Conservation (phyloP, 257 asterid species). For the Jasminum sambac region DNA sequence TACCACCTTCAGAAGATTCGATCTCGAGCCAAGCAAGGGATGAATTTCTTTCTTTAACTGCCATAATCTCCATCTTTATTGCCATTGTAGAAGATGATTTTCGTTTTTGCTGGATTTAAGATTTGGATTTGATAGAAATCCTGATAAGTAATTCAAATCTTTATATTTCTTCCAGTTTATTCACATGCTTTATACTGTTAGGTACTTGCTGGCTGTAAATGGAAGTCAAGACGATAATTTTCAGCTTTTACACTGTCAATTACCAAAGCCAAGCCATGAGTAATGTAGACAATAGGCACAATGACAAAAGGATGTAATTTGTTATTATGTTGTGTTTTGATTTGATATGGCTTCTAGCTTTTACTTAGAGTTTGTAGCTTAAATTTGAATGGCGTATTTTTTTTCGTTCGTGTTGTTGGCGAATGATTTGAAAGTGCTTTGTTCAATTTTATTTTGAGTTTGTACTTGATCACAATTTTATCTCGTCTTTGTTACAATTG, state of each 20-base stretch:
- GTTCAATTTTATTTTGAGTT: too few relatives aligned
- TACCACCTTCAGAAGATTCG: too few relatives aligned
- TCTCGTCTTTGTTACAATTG: too few relatives aligned
- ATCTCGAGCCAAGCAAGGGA: slow-evolving; percentile 21
- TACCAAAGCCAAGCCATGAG: slow-evolving; percentile 17
- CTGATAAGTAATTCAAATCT: slow-evolving; percentile 4
- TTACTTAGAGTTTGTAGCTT: too few relatives aligned
- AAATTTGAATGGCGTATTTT: too few relatives aligned
- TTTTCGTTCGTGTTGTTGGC: too few relatives aligned
- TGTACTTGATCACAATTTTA: too few relatives aligned
- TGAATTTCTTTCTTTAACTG: slow-evolving; percentile 23
- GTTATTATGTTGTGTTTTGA: too few relatives aligned
- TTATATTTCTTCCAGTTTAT: neutral
- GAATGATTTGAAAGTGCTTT: too few relatives aligned
- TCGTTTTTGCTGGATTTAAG: slow-evolving; percentile 23
- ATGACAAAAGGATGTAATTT: too few relatives aligned
- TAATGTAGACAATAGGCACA: too few relatives aligned
- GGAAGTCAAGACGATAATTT: slow-evolving; percentile 40
- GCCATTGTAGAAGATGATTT: neutral
- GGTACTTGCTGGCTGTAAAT: slow-evolving; percentile 41
- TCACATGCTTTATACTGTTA: neutral
- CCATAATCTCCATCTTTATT: neutral
- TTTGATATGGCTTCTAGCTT: too few relatives aligned
- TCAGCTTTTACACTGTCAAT: slow-evolving; percentile 14
- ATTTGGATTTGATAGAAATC: neutral